Percentiles rank a stretch among this genome's conserved stretches.
Evolutionary conservation across 2,329 filamentous ascomycete genomes (phyloP).

Genomic region (Xylaria sp.): DNA sequence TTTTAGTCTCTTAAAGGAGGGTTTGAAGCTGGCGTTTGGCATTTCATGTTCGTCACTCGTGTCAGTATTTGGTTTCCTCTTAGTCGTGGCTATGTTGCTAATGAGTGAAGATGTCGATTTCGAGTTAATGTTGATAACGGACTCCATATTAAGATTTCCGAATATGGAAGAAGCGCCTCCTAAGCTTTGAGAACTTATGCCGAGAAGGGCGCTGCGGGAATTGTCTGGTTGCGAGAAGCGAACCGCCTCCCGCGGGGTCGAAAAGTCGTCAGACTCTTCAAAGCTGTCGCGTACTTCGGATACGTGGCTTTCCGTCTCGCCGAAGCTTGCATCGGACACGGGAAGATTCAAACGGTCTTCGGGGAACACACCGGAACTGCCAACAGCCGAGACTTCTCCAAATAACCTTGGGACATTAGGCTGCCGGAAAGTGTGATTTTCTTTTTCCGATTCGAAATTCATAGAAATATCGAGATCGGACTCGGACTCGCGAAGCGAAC

Average conservation of each 20-base stretch:
- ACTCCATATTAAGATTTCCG: constrained; percentile 57
- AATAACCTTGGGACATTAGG: constrained; percentile 56
- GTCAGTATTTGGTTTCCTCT: constrained; percentile 64
- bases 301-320: constrained; percentile 52
- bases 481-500: constrained; percentile 47
- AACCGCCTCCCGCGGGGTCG: constrained; percentile 46
- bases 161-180: constrained; percentile 60
- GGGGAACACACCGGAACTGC: constrained; percentile 62
- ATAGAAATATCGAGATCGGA: constrained; percentile 56
- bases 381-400: constrained; percentile 66
- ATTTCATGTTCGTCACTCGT: constrained; percentile 62
- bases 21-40: constrained; percentile 51
- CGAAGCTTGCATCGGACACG: constrained; percentile 48
- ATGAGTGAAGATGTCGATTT: constrained; percentile 39
- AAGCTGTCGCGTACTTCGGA: constrained; percentile 58
- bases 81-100: constrained; percentile 60
- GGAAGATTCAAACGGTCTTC: constrained; percentile 61
- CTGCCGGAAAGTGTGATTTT: constrained; percentile 76
- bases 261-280: constrained; percentile 56
- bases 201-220: constrained; percentile 45
- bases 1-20: constrained; percentile 65
- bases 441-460: constrained; percentile 80
- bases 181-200: constrained; percentile 62
- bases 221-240: constrained; percentile 36
- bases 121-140: constrained; percentile 42